Base-by-base conservation (phyloP, 139 green algal genomes). In the Tetratostichococcus sp. region DNA sequence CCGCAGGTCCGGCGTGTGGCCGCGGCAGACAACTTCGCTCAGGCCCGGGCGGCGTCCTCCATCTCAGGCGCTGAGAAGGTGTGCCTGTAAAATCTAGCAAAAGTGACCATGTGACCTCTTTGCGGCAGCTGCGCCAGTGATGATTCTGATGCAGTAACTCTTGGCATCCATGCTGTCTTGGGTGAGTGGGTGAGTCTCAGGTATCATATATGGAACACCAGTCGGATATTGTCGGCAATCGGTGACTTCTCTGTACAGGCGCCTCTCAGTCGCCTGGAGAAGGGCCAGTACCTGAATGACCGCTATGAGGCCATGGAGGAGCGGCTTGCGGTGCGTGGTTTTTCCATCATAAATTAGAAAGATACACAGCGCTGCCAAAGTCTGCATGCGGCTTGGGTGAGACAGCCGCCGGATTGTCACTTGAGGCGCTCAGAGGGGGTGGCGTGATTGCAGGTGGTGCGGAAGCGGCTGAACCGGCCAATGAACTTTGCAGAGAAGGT, bases 401-500 rank as follows among this genome's bases (percentile, higher is more conserved):
- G 14, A 50, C 8, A 50, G 8, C 8, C 14, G 39, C 39, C 39
- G 14, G 39, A 62, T 62, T 23, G 2, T 62, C 2, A 26, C 50
- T 17, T n/a, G 26, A 26, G 14, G 50, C 17, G 11, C 11, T 8
- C 50, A 26, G 17, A 62, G 14, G 32, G 14, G 33, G 4, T 75
- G 16, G 30, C 31, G 14, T 32, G 39, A 21, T 25, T 80, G 72
- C 87, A 96, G 91, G 75, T 95, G 0, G 90, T 97, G 1, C 82
- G 90, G 65, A 90, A 91, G 72, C 83, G 91, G 30, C 86, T 97
- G 21, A 96, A 97, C 86, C 79, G 85, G 65, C 94, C 94, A 3
- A 72, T 98, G 65, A 97, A 91, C 17, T 88, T 95, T 21, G 86
- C 94, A 8, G 94, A 98, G 80, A 98, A 98, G 92, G 88, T 97